A percentile compares a stretch with the other conserved stretches of the same genome.
These are phyloP conservation scores for Saturnispora saitoi DNA, from an alignment of 805 yeast species.

Conservation along the genomic window DNA sequence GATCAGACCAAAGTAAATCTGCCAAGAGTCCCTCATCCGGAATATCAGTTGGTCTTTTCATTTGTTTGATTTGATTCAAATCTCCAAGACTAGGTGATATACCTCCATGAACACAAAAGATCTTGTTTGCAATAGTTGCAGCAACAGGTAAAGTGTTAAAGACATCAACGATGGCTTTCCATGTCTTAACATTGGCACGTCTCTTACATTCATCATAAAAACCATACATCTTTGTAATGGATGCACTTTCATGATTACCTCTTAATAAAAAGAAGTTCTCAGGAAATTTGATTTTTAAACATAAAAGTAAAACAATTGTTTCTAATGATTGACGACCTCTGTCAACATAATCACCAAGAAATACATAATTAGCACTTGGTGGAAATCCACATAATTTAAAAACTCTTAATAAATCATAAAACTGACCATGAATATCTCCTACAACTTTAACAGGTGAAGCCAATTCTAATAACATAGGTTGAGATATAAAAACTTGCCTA, in stretches of 20 bases:
- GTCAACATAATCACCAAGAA: constrained; percentile 53
- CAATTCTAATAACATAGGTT: constrained; percentile 55
- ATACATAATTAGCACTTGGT: constrained; percentile 46
- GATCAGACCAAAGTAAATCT: constrained; percentile 79
- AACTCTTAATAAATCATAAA: constrained; percentile 43
- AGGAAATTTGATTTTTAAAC: constrained; percentile 50
- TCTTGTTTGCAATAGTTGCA: constrained; percentile 51
- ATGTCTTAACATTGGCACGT: constrained; percentile 36
- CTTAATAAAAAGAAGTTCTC: constrained; percentile 53
- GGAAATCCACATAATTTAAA: constrained; percentile 55
- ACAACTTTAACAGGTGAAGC: constrained; percentile 78
- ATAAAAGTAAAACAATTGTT: constrained; percentile 42
- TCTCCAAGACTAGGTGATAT: constrained; percentile 62
- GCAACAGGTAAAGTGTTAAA: constrained; percentile 53
- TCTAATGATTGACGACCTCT: constrained; percentile 51
- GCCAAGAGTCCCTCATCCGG: constrained; percentile 74
- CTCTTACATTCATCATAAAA: constrained; percentile 56
- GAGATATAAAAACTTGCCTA: constrained; percentile 50
- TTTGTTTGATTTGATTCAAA: constrained; percentile 59
- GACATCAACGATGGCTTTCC: constrained; percentile 48
- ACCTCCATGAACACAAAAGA: constrained; percentile 62
- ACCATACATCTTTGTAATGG: constrained; percentile 51
- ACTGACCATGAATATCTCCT: constrained; percentile 75
- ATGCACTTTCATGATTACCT: constrained; percentile 53
- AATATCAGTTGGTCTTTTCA: constrained; percentile 74